These are phyloP conservation scores for Flagelloscypha sp. DNA, from an alignment of 768 basidiomycete species.

Conservation along the genomic window DNA sequence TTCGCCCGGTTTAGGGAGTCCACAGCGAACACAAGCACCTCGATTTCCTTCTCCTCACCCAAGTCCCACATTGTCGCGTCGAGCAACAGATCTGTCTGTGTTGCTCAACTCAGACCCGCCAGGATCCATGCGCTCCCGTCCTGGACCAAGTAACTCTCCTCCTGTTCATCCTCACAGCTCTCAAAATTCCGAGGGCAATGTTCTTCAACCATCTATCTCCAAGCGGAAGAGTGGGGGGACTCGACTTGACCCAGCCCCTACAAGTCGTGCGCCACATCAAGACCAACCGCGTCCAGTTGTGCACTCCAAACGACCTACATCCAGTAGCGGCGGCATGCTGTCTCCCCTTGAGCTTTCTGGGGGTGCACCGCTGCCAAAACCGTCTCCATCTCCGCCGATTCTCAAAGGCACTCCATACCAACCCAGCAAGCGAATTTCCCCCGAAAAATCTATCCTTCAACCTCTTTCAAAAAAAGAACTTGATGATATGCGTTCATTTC, in stretches of 20 bases:
- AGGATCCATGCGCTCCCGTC: slow-evolving; percentile 25
- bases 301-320: too few relatives aligned
- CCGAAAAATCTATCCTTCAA: slow-evolving; percentile 50
- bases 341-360: slow-evolving; percentile 22
- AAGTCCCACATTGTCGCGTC: slow-evolving; percentile 44
- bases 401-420: slow-evolving; percentile 49
- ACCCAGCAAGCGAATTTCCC: slow-evolving; percentile 52
- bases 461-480: slow-evolving; percentile 61
- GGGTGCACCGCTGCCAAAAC: slow-evolving; percentile 15
- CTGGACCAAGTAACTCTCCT: slow-evolving; percentile 34
- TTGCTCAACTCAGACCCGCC: slow-evolving; percentile 60
- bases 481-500: slow-evolving; percentile 46
- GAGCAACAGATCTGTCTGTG: slow-evolving; percentile 71
- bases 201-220: slow-evolving; percentile 24
- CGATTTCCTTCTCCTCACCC: slow-evolving; percentile 28
- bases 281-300: too few relatives aligned
- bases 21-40: slow-evolving; percentile 17
- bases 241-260: too few relatives aligned
- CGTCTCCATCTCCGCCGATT: slow-evolving; percentile 17
- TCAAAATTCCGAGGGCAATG: slow-evolving; percentile 21
- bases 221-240: slow-evolving; percentile 23
- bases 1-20: slow-evolving; percentile 24
- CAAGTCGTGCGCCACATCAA: too few relatives aligned
- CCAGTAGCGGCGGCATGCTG: slow-evolving; percentile 23
- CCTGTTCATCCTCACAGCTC: slow-evolving; percentile 23